Base-by-base conservation (phyloP, 495 filamentous ascomycete genomes). In the Usnea hakonensis region DNA sequence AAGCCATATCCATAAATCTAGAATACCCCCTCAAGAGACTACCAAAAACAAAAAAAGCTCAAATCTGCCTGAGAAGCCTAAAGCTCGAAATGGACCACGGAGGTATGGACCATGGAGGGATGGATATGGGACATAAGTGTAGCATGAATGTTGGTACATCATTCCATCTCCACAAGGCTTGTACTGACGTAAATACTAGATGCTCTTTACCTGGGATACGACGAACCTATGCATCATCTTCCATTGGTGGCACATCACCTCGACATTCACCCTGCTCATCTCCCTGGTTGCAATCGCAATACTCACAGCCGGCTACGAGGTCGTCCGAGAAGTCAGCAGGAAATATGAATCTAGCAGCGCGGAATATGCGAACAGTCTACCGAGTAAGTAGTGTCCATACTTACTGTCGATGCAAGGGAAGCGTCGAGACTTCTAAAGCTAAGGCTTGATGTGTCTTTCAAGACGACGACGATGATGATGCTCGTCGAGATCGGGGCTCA, bases 201-300 rank as follows among this genome's bases (percentile, higher is more conserved):
- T 96, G 93, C 83, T 97, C 38, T 98, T 98, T 75, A 98, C 91
- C 57, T 97, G 94, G 95, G 81, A 88, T 68, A 91, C 90, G 21
- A 79, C 83, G 52, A 84, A 97, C 74, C 88, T 98, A 63, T 98
- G 94, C 81, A 92, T 98, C 70, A 81, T 97, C 74, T 98, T 97
- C 80, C 85, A 79, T 66, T 83, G 85, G 76, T 98, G 94, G 94
- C 94, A 87, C 70, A 77, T 97, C 73, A 82, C 76, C 57, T 85
- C 83, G 44, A 84, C 84, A n/a, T 62, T 80, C 30, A 83, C 85
- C 10, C 85, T 98, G 35, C 67, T 96, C 70, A 70, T 89, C 68
- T 95, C 91, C 37, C 86, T 98, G 65, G 72, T 90, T 55, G 89
- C 83, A 58, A 85, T 98, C 65, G 85, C 91, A 58, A 79, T 86